phyloP scores from a whole-genome alignment of 257 asterid species.

The Oldenlandia corymbosa region DNA sequence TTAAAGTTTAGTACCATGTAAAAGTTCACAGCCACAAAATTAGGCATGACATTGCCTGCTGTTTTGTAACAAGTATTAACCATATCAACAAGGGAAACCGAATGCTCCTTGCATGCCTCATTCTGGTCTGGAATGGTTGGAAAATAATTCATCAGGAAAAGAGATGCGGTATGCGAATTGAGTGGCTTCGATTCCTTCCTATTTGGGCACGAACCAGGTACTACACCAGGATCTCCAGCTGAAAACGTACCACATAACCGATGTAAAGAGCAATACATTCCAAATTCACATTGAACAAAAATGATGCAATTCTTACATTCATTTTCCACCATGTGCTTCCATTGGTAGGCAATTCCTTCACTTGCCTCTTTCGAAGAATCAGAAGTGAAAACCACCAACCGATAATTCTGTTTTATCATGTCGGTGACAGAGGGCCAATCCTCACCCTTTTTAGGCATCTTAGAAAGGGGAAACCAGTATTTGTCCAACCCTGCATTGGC shows the following conservation, averaged over 20 bases:
- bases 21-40: conserved; percentile 84
- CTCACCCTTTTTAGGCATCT: conserved; percentile 86
- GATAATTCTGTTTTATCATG: conserved; percentile 66
- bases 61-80: conserved; percentile 71
- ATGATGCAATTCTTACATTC: conserved; percentile 49
- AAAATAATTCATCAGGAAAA: conserved; percentile 77
- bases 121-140: conserved; percentile 85
- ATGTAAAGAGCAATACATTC: conserved; percentile 15
- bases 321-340: conserved; percentile 96
- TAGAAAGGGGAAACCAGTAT: conserved; percentile 80
- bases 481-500: conserved; percentile 79
- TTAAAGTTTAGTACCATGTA: conserved; percentile 69
- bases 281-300: conserved; percentile 15
- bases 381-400: conserved; percentile 86
- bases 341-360: conserved; percentile 92
- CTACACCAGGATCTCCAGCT: conserved; percentile 95
- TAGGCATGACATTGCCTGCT: conserved; percentile 79
- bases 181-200: conserved; percentile 91
- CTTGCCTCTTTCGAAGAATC: conserved; percentile 82
- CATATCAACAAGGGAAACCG: conserved; percentile 61
- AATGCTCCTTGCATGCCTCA: conserved; percentile 92
- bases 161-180: conserved; percentile 65
- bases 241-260: conserved; percentile 32
- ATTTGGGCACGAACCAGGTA: conserved; percentile 67
- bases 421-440: conserved; percentile 79